Conservation (phyloP, 2,329 filamentous ascomycete genomes). For the Colletotrichum simmondsii region DNA sequence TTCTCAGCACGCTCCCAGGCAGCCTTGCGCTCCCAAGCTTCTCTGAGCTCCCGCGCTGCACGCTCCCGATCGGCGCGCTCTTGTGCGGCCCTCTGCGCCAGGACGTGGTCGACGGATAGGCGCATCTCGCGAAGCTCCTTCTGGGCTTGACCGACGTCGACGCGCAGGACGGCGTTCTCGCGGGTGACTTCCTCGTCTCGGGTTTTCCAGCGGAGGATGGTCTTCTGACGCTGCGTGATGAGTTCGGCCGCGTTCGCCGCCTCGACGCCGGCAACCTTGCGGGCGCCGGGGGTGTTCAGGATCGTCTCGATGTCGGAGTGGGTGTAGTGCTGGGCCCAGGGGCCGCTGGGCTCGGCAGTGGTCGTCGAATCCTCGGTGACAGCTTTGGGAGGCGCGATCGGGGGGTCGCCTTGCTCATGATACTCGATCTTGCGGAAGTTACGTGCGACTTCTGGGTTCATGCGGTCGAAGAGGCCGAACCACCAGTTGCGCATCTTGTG, state of each 20-base stretch:
- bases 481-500: constrained; percentile 34
- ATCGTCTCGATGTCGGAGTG: constrained; percentile 36
- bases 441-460: constrained; percentile 31
- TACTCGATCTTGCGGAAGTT: constrained; percentile 29
- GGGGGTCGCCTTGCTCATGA: constrained; percentile 13
- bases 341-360: background rate
- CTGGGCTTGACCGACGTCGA: constrained; percentile 8
- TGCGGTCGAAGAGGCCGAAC: constrained; percentile 33
- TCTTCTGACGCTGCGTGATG: constrained; percentile 36
- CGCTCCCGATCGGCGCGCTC: constrained; percentile 16
- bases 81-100: constrained; percentile 14
- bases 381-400: constrained; percentile 17
- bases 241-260: constrained; percentile 29
- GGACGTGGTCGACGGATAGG: constrained; percentile 33
- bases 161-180: constrained; percentile 22
- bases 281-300: constrained; percentile 36
- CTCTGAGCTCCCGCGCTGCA: too few species aligned
- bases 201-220: constrained; percentile 20
- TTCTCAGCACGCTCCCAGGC: too few species aligned
- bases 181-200: constrained; percentile 11
- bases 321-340: constrained; percentile 9
- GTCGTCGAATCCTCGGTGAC: constrained; percentile 7
- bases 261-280: constrained; percentile 37
- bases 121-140: constrained; percentile 30
- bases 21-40: too few species aligned